A percentile compares a stretch with the other conserved stretches of the same genome.
phyloP scores from a whole-genome alignment of 2,329 filamentous ascomycete genomes.

The Bipolaris cookei region DNA sequence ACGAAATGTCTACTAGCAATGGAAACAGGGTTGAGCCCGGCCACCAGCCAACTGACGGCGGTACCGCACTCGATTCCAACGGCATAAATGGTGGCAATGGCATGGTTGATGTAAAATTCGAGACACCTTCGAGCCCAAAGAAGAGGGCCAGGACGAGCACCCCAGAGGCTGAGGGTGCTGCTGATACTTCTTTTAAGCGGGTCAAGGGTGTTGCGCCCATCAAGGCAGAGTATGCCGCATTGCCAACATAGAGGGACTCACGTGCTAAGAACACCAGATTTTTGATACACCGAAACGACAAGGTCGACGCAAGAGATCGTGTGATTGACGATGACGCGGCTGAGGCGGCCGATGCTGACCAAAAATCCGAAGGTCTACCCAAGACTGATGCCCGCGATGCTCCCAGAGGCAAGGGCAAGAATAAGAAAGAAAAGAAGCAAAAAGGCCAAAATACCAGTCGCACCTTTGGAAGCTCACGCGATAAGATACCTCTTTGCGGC shows the following conservation, averaged over 20 bases:
- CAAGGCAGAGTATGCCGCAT: slow-evolving; percentile 69
- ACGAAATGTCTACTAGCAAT: slow-evolving; percentile 25
- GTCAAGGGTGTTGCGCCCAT: slow-evolving; percentile 69
- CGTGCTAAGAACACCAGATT: slow-evolving; percentile 41
- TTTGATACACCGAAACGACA: slow-evolving; percentile 39
- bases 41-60: slow-evolving; percentile 21
- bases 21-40: slow-evolving; percentile 14
- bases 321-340: slow-evolving; percentile 63
- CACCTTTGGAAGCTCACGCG: slow-evolving; percentile 78
- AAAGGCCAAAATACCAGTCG: slow-evolving; percentile 84
- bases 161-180: slow-evolving; percentile 43
- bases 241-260: slow-evolving; percentile 6
- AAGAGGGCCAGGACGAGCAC: slow-evolving; percentile 41
- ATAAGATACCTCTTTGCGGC: slow-evolving; percentile 78
- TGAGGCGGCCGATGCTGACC: slow-evolving; percentile 59
- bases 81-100: slow-evolving; percentile 29
- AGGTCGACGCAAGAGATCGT: slow-evolving; percentile 29
- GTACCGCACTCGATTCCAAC: slow-evolving; percentile 21
- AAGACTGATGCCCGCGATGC: slow-evolving; percentile 48
- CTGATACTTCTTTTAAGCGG: slow-evolving; percentile 37
- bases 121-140: slow-evolving; percentile 44
- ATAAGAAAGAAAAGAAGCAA: slow-evolving; percentile 68
- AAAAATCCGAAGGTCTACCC: slow-evolving; percentile 36
- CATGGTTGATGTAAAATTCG: slow-evolving; percentile 27
- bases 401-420: slow-evolving; percentile 54